Percentiles rank a stretch among this genome's conserved stretches.
These are phyloP conservation scores for Boletellus ananiceps DNA, from an alignment of 768 basidiomycete species.

Conservation along the genomic window DNA sequence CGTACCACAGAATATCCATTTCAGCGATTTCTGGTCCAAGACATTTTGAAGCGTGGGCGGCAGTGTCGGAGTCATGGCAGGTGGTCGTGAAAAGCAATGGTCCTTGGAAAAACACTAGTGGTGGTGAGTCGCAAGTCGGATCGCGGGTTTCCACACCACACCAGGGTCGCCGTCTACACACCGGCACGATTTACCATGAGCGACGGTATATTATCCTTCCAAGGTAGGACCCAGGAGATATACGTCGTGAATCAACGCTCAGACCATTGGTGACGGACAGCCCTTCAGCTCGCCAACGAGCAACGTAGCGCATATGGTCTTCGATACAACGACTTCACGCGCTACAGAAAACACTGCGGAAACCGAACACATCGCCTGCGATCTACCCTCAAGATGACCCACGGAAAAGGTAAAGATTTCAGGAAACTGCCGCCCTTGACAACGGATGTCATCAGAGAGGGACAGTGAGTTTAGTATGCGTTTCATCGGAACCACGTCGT, in stretches of 20 bases:
- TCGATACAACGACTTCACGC: constrained; percentile 81
- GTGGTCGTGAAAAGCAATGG: constrained; percentile 7
- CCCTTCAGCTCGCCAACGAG: constrained; percentile 79
- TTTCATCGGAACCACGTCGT: constrained; percentile 5
- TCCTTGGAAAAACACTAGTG: background rate
- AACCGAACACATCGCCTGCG: constrained; percentile 87
- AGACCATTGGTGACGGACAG: constrained; percentile 37
- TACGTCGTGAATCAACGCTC: background rate
- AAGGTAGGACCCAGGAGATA: constrained; percentile 33
- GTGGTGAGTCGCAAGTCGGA: constrained; percentile 2
- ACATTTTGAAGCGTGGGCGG: constrained; percentile 90
- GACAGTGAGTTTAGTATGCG: constrained; percentile 59
- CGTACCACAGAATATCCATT: constrained; percentile 99
- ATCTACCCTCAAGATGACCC: constrained; percentile 77
- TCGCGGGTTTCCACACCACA: constrained; percentile 14
- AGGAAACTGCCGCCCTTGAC: constrained; percentile 72
- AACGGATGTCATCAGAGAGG: constrained; percentile 70
- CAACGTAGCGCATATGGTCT: constrained; percentile 89
- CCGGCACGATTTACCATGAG: constrained; percentile 19
- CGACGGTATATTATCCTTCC: constrained; percentile 32
- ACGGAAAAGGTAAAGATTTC: constrained; percentile 87
- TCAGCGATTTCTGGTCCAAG: constrained; percentile 85
- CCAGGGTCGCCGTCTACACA: constrained; percentile 7
- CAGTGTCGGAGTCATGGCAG: constrained; percentile 54
- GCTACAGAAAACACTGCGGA: constrained; percentile 92